A percentile compares a stretch with the other conserved stretches of the same genome.
Conservation (phyloP, 228 moss, liverwort and hornwort species). For the Sphagnum magellanicum region DNA sequence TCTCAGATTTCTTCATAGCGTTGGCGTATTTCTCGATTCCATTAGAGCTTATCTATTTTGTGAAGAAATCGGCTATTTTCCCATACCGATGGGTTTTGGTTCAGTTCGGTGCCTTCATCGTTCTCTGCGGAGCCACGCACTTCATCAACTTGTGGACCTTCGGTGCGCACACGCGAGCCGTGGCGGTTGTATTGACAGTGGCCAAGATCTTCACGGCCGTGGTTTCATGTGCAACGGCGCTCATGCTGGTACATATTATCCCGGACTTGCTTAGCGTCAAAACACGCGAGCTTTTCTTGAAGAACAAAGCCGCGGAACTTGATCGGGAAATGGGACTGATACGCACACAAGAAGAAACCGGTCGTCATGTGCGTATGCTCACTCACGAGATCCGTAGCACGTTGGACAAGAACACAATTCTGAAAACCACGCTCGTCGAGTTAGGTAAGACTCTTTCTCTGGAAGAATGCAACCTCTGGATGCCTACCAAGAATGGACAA, state of each 20-base stretch:
- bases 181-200: slow-evolving; percentile 77
- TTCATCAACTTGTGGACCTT: slow-evolving; percentile 93
- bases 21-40: slow-evolving; percentile 98
- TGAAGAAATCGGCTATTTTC: slow-evolving; percentile 96
- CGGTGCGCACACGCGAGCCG: slow-evolving; percentile 77
- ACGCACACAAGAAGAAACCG: slow-evolving; percentile 86
- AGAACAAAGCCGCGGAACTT: slow-evolving; percentile 97
- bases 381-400: slow-evolving; percentile 98
- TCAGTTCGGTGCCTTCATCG: slow-evolving; percentile 98
- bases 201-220: slow-evolving; percentile 92
- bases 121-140: slow-evolving; percentile 96
- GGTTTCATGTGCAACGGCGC: slow-evolving; percentile 94
- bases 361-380: slow-evolving; percentile 94
- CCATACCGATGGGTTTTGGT: slow-evolving; percentile 97
- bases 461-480: slow-evolving; percentile 96
- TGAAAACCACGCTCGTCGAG: slow-evolving; percentile 93
- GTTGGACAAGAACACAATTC: slow-evolving; percentile 81
- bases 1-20: slow-evolving; percentile 97
- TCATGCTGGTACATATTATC: slow-evolving; percentile 99
- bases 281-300: slow-evolving; percentile 89
- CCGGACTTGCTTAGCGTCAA: slow-evolving; percentile 97
- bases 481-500: slow-evolving; percentile 73
- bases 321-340: slow-evolving; percentile 98
- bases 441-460: slow-evolving; percentile 79
- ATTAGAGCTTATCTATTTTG: slow-evolving; percentile 93